Evolutionary conservation across 805 yeast species (phyloP).

Genomic region (Zygoascus ofunaensis): DNA sequence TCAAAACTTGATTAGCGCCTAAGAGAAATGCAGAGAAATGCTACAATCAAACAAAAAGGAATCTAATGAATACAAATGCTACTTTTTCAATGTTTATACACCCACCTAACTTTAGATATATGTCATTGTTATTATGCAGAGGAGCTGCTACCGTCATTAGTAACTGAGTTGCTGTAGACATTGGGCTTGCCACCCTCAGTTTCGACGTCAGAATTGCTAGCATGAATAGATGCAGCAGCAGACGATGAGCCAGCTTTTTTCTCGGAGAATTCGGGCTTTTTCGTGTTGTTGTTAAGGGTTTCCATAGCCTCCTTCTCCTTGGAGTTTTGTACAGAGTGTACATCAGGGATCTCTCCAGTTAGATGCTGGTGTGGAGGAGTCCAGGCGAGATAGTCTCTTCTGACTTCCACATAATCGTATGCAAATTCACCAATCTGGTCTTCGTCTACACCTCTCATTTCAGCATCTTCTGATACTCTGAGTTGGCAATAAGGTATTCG

Average conservation of each 20-base stretch:
- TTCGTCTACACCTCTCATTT: conserved; percentile 85
- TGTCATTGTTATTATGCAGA: background rate
- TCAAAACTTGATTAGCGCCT: too few species aligned
- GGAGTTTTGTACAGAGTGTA: too few species aligned
- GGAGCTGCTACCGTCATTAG: background rate
- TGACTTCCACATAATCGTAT: conserved; percentile 94
- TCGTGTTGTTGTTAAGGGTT: too few species aligned
- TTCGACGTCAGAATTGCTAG: background rate
- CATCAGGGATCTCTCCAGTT: conserved; percentile 2
- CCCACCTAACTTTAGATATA: background rate
- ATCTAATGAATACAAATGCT: too few species aligned
- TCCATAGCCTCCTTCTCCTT: background rate
- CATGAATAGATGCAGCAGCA: background rate
- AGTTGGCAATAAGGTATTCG: conserved; percentile 73
- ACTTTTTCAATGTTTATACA: too few species aligned
- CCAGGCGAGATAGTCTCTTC: conserved; percentile 64
- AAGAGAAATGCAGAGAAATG: too few species aligned
- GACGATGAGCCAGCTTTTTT: background rate
- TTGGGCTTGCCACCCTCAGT: too few species aligned
- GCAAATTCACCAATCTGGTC: conserved; percentile 98
- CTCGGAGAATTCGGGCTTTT: background rate
- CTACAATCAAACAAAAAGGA: too few species aligned
- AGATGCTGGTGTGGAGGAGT: conserved; percentile 24
- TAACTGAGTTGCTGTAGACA: too few species aligned
- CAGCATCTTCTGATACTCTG: conserved; percentile 77